Conservation (phyloP, 2,329 filamentous ascomycete genomes). For the Colletotrichum navitas region DNA sequence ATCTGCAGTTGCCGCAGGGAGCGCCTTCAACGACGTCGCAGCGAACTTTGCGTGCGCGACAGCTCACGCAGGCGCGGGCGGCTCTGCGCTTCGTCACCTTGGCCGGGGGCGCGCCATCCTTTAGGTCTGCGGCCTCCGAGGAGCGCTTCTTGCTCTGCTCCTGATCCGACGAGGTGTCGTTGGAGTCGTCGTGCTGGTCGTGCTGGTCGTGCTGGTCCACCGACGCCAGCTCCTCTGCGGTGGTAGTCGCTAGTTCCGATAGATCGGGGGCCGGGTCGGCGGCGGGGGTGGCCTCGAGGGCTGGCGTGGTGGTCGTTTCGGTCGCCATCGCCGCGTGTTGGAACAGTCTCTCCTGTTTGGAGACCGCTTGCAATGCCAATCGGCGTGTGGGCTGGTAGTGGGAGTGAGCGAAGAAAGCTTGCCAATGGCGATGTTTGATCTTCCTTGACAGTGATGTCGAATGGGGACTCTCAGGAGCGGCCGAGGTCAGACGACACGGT, state of each 20-base stretch:
- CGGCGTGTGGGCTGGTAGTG: slow-evolving; percentile 4
- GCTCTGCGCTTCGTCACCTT: slow-evolving; percentile 82
- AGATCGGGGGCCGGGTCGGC: slow-evolving; percentile 30
- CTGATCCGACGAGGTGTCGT: slow-evolving; percentile 33
- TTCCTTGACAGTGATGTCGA: background rate
- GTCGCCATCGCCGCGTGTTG: slow-evolving; percentile 28
- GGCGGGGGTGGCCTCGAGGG: slow-evolving; percentile 21
- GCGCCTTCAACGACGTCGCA: slow-evolving; percentile 93
- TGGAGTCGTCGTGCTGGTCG: slow-evolving; percentile 34
- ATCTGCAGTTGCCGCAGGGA: slow-evolving; percentile 88
- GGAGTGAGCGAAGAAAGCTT: background rate
- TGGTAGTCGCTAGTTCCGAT: slow-evolving; percentile 22
- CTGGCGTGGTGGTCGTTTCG: slow-evolving; percentile 22
- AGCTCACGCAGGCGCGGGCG: slow-evolving; percentile 91
- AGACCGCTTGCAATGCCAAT: slow-evolving; percentile 35
- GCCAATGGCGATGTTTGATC: slow-evolving; percentile 2
- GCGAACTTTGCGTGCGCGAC: slow-evolving; percentile 88
- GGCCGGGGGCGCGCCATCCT: slow-evolving; percentile 47
- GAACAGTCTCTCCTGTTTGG: slow-evolving; percentile 32
- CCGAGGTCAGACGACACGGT: slow-evolving; percentile 7
- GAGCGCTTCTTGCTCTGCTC: slow-evolving; percentile 42
- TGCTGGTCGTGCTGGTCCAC: slow-evolving; percentile 18
- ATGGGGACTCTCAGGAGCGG: background rate
- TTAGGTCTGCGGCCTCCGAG: slow-evolving; percentile 35
- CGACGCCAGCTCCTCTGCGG: slow-evolving; percentile 22